These are phyloP conservation scores for Leptographium procerum DNA, from an alignment of 2,329 filamentous ascomycete species.

Conservation along the genomic window DNA sequence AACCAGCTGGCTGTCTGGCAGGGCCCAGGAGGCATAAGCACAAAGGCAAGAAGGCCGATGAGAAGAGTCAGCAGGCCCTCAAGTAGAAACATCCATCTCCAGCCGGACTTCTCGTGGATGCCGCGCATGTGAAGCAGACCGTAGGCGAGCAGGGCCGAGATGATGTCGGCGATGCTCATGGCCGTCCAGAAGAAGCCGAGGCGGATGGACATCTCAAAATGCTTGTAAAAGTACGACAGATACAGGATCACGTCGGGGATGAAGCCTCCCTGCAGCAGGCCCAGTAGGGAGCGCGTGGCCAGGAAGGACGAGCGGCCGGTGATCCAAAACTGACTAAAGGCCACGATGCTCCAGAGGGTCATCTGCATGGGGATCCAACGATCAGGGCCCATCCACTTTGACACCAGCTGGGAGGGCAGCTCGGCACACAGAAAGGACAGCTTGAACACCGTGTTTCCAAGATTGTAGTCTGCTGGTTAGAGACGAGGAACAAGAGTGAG, in stretches of 20 bases:
- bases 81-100: constrained; percentile 44
- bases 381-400: constrained; percentile 46
- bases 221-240: constrained; percentile 33
- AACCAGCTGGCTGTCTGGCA: constrained; percentile 43
- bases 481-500: not conserved
- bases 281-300: constrained; percentile 25
- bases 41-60: constrained; percentile 41
- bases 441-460: constrained; percentile 37
- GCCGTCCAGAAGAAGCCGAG: constrained; percentile 30
- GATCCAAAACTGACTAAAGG: constrained; percentile 34
- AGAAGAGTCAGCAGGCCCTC: constrained; percentile 35
- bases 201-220: constrained; percentile 26
- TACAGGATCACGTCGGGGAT: constrained; percentile 33
- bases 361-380: constrained; percentile 51
- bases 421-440: constrained; percentile 42
- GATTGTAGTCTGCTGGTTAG: constrained; percentile 27
- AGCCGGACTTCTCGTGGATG: constrained; percentile 22
- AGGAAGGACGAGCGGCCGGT: constrained; percentile 27
- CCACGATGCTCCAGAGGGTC: constrained; percentile 42
- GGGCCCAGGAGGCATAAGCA: constrained; percentile 42
- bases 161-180: constrained; percentile 27
- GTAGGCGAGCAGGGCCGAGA: constrained; percentile 26
- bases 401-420: constrained; percentile 49
- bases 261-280: constrained; percentile 33
- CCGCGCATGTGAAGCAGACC: constrained; percentile 30